These are phyloP conservation scores for Chaetomiaceae sp. DNA, from an alignment of 2,329 filamentous ascomycete species.

Conservation along the genomic window DNA sequence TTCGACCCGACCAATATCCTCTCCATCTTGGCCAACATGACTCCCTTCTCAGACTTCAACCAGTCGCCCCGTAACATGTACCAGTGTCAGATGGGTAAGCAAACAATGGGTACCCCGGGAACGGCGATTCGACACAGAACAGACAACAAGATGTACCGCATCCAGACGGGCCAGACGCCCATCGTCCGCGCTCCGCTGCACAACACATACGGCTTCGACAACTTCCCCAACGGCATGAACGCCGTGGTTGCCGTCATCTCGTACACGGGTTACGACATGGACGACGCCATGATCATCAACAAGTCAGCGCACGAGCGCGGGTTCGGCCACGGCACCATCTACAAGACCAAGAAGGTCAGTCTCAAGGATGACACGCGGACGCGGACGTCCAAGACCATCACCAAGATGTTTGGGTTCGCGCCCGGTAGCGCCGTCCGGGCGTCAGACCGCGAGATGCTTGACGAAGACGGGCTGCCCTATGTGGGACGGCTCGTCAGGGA, in stretches of 20 bases:
- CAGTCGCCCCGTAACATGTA: conserved; percentile 99
- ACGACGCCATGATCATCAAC: conserved; percentile 99
- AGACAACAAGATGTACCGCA: conserved; percentile 92
- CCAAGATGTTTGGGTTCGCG: conserved; percentile 87
- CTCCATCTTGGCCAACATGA: conserved; percentile 97
- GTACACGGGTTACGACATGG: conserved; percentile 99
- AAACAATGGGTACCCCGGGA: conserved; percentile 96
- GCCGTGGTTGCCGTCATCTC: conserved; percentile 96
- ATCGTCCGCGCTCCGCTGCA: conserved; percentile 88
- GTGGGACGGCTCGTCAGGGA: conserved; percentile 73
- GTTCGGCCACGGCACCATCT: conserved; percentile 92
- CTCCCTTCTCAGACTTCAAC: conserved; percentile 97
- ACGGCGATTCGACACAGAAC: conserved; percentile 80
- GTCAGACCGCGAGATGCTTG: conserved; percentile 66
- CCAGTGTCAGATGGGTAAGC: conserved; percentile 98
- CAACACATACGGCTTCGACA: conserved; percentile 94
- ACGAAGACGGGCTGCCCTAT: conserved; percentile 80
- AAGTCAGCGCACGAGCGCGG: conserved; percentile 94
- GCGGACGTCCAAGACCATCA: conserved; percentile 62
- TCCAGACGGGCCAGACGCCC: conserved; percentile 94
- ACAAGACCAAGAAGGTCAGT: conserved; percentile 92
- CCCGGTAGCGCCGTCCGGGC: conserved; percentile 69
- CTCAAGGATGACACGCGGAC: conserved; percentile 73
- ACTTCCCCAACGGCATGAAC: conserved; percentile 95
- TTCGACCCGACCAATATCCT: conserved; percentile 93